Evolutionary conservation across 305 asterid genomes (phyloP), one percentile per base, ranked within the genome.

Genomic region (Fraxinus latifolia): DNA sequence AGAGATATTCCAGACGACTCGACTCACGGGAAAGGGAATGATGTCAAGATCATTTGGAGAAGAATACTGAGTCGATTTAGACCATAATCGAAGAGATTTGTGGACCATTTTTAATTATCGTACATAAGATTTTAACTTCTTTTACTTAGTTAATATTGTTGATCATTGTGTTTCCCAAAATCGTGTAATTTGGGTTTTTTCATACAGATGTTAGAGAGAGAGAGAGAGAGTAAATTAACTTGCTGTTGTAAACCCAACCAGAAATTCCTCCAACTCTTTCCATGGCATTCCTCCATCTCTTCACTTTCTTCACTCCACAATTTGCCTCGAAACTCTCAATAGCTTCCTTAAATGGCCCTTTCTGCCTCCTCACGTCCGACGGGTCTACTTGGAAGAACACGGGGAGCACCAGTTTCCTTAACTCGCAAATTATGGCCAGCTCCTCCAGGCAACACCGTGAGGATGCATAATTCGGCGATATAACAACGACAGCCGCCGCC

Each of bases 381-480:
- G 89, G 86, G 1, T 82, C 87, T 12, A 84, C 87, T 15, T 34
- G 0, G 58, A 82, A 84, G 77, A 84, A 84, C 14, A 87, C 87
- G 37, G 89, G 87, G 9, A 87, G 74, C 73, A 80, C 76, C 5
- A 82, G 81, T 34, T 77, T 77, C 21, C 77, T 74, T 31, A 65
- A 33, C 3, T 84, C 84, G 58, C 19, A 72, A 58, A 87, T 84
- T 60, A 5, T 39, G 21, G 80, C 82, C 32, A 87, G 67, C 83
- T 87, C 89, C 39, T 87, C 86, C 0, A 87, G 81, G 62, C 89
- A 87, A 85, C 87, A 82, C 29, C 74, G 72, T 0, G 87, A 86
- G 34, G 84, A 82, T 19, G 86, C 87, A 27, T 84, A 87, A 55
- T 82, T 84, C 62, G 47, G 1, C 12, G 88, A 87, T 19, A 87